Evolutionary conservation across 2,329 filamentous ascomycete genomes (phyloP).

Genomic region (Alternaria novae-zelandiae): DNA sequence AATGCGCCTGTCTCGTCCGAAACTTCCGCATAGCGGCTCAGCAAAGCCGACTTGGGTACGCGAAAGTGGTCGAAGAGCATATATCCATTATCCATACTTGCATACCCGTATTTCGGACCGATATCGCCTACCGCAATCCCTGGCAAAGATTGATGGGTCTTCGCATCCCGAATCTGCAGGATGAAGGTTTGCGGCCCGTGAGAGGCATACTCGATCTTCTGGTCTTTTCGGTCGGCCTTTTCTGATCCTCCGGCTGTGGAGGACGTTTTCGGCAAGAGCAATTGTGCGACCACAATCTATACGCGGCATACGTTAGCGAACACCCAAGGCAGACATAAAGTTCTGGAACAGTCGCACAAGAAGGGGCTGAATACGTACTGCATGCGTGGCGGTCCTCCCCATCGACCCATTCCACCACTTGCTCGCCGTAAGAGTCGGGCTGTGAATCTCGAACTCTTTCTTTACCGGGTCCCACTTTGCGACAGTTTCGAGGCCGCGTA

Average conservation of each 20-base stretch:
- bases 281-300: constrained; percentile 59
- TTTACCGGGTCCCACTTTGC: constrained; percentile 55
- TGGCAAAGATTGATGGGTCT: constrained; percentile 55
- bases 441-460: constrained; percentile 59
- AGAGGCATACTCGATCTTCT: constrained; percentile 44
- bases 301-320: constrained; percentile 9
- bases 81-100: constrained; percentile 61
- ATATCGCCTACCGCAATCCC: constrained; percentile 62
- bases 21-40: constrained; percentile 57
- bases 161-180: constrained; percentile 58
- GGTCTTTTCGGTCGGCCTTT: constrained; percentile 17
- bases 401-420: constrained; percentile 64
- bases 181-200: constrained; percentile 61
- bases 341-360: constrained; percentile 9
- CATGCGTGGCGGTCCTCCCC: constrained; percentile 62
- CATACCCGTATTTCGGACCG: constrained; percentile 62
- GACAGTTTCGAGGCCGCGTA: constrained; percentile 57
- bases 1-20: constrained; percentile 55
- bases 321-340: constrained; percentile 9
- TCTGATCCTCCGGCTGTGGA: neutral
- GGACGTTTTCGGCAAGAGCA: constrained; percentile 50
- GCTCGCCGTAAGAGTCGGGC: constrained; percentile 59
- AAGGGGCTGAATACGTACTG: constrained; percentile 33
- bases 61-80: constrained; percentile 59
- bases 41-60: constrained; percentile 57